phyloP scores from a whole-genome alignment of 805 yeast genomes.

The Starmerella stigmatis region DNA sequence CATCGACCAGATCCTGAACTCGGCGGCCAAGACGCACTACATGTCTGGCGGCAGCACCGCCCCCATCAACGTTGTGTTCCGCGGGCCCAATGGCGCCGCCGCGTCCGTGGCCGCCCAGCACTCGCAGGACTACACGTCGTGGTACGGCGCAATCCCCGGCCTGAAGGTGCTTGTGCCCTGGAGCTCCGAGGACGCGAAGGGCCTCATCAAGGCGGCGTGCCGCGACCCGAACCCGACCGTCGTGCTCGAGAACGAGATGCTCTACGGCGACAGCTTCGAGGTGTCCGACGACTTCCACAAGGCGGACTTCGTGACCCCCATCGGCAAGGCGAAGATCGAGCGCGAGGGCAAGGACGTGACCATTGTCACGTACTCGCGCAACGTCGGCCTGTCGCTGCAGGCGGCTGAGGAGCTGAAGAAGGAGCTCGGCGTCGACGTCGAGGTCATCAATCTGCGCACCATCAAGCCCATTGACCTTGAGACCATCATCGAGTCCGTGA shows the following conservation, averaged over 20 bases:
- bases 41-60: conserved; percentile 97
- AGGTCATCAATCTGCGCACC: conserved; percentile 89
- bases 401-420: conserved; percentile 82
- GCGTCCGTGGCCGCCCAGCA: conserved; percentile 99
- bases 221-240: conserved; percentile 98
- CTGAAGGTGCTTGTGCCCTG: conserved; percentile 92
- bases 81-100: conserved; percentile 99
- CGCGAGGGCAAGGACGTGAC: conserved; percentile 84
- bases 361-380: conserved; percentile 83
- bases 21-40: conserved; percentile 97
- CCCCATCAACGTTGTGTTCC: conserved; percentile 90
- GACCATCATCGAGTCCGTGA: conserved; percentile 73
- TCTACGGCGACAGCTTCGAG: conserved; percentile 86
- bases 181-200: conserved; percentile 92
- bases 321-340: conserved; percentile 93
- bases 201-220: conserved; percentile 88
- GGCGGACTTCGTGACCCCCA: conserved; percentile 82
- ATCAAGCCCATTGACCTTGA: conserved; percentile 93
- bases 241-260: conserved; percentile 88
- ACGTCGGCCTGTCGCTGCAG: conserved; percentile 71
- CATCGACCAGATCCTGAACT: conserved; percentile 94
- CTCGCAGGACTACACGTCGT: conserved; percentile 93
- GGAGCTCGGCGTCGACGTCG: conserved; percentile 80
- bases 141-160: conserved; percentile 99
- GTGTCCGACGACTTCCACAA: conserved; percentile 80